Conservation (phyloP, 116 monocot genomes). For the Cymodocea nodosa region DNA sequence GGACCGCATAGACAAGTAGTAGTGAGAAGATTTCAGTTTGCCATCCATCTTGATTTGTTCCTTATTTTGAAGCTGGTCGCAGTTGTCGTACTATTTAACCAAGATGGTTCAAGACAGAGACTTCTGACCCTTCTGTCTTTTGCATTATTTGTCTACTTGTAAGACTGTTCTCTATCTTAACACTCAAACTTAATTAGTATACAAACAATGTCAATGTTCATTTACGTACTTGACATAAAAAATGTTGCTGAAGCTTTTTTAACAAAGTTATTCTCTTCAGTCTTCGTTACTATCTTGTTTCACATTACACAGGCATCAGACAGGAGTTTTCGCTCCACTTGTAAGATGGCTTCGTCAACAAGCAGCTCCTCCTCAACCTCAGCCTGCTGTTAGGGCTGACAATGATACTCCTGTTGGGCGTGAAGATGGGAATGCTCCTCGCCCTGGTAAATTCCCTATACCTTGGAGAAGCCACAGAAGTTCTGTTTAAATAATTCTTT, state of each 20-base stretch:
- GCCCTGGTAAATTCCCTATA: constrained; percentile 21
- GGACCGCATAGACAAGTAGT: constrained; percentile 53
- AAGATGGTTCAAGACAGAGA: constrained; percentile 85
- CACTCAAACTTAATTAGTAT: neutral
- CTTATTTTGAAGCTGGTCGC: constrained; percentile 77
- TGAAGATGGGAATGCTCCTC: constrained; percentile 24
- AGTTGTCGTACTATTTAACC: constrained; percentile 68
- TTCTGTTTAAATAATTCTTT: neutral
- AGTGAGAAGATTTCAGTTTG: constrained; percentile 82
- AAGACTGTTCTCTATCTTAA: constrained; percentile 15
- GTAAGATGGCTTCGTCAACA: constrained; percentile 52
- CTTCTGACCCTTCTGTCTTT: constrained; percentile 53
- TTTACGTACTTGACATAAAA: neutral
- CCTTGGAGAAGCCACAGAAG: neutral
- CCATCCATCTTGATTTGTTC: constrained; percentile 65
- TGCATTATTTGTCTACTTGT: constrained; percentile 74
- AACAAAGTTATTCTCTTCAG: neutral
- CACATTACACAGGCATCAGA: constrained; percentile 57
- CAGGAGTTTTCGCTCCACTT: constrained; percentile 67
- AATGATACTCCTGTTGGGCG: constrained; percentile 13
- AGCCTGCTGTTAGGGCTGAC: constrained; percentile 28
- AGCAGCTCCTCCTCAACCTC: constrained; percentile 30
- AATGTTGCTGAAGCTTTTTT: neutral
- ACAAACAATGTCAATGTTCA: neutral
- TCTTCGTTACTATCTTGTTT: neutral